Evolutionary conservation across 2,329 filamentous ascomycete genomes (phyloP).

Genomic region (Dactylonectria estremocensis): DNA sequence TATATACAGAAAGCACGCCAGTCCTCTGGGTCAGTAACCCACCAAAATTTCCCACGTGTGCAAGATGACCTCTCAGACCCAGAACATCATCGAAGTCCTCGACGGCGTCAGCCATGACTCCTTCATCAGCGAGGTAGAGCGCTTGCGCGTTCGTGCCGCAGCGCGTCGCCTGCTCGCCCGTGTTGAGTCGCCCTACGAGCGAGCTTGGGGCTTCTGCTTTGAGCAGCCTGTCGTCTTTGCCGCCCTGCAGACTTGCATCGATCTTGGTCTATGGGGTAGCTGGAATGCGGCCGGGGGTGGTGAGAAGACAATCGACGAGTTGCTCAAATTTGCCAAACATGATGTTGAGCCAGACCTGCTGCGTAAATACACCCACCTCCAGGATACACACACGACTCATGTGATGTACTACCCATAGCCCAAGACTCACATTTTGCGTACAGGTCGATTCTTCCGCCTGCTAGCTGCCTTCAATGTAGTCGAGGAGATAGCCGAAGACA

Average conservation of each 20-base stretch:
- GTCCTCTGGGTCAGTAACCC: not conserved
- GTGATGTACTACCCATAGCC: not conserved
- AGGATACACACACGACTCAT: not conserved
- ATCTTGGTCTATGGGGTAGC: slow-evolving; percentile 34
- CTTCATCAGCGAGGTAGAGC: slow-evolving; percentile 37
- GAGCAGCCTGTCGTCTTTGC: slow-evolving; percentile 38
- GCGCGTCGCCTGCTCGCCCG: slow-evolving; percentile 31
- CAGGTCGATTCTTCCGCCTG: slow-evolving; percentile 36
- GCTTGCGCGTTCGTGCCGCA: slow-evolving; percentile 33
- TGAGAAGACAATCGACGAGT: slow-evolving; percentile 33
- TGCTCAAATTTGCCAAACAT: slow-evolving; percentile 21
- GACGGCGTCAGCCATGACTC: slow-evolving; percentile 18
- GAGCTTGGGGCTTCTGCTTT: slow-evolving; percentile 40
- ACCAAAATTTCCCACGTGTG: not conserved
- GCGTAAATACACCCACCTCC: slow-evolving; percentile 2
- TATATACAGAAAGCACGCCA: slow-evolving; percentile 4
- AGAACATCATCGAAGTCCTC: slow-evolving; percentile 25
- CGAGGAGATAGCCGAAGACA: slow-evolving; percentile 33
- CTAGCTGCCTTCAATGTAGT: slow-evolving; percentile 39
- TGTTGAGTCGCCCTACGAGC: slow-evolving; percentile 34
- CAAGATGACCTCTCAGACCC: slow-evolving; percentile 15
- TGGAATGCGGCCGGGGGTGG: slow-evolving; percentile 28
- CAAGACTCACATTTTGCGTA: not conserved
- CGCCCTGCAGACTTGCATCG: slow-evolving; percentile 31
- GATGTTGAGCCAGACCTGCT: slow-evolving; percentile 33